Evolutionary conservation across 78 protist species (phyloP), one percentile per base, ranked within the genome.

Genomic region (Polysphondylium violaceum): DNA sequence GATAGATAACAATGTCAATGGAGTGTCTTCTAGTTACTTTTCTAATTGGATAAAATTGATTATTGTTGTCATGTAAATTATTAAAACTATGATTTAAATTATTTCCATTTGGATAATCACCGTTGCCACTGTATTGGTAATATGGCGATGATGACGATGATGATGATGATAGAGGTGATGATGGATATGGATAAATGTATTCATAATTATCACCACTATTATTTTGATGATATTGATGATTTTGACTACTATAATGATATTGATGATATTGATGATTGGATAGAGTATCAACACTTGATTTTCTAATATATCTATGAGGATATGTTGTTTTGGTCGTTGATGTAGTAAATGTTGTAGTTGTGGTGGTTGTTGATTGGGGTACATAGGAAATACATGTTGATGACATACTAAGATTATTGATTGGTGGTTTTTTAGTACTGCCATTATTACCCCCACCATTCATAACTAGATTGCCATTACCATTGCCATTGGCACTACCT

Each of bases 11-110:
- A 51, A 78, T 78, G 36, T 78, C 88, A 14, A 78, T 78, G 6
- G 88, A 78, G 12, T 78, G 88, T 65, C 88, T 61, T 56, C 88
- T 65, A 21, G 88, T 78, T 25, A 64, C 65, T 21, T 65, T 36
- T 25, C 65, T 55, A 53, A 31, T 55, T 8, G 68, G n/a, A 6
- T 59, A 29, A 59, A 16, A 29, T 35, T 63, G 27, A 33, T 40
- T 61, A 61, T 33, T 2, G 17, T 33, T 31, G 5, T 61, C 33
- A 23, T 61, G 27, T 19, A 19, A 33, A 61, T 56, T 58, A 58
- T 58, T 21, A 9, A 21, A 21, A 21, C 23, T 4, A 58, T 2
- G 12, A 50, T 50, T 50, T 50, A 19, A 50, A 59, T 11, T 27
- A 59, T 25, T 59, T 29, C 67, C 3, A 60, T 31, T 60, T 29